These are phyloP conservation scores for Calonectria fujianensis DNA, from an alignment of 2,329 filamentous ascomycete species.

Conservation along the genomic window DNA sequence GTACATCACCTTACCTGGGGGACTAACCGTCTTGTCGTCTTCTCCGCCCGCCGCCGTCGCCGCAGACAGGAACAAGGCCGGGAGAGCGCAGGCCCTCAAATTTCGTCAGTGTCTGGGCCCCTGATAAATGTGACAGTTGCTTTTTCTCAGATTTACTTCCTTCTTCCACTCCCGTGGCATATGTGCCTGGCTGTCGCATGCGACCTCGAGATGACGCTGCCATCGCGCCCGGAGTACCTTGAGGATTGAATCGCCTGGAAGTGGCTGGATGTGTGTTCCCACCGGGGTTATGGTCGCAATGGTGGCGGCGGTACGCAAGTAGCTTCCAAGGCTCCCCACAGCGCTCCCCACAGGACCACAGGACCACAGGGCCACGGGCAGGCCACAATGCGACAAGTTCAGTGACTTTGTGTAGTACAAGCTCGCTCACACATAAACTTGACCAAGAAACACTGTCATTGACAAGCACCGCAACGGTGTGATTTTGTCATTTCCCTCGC, in stretches of 20 bases:
- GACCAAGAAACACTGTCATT: slow-evolving; percentile 20
- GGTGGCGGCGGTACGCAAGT: slow-evolving; percentile 32
- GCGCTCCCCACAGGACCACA: slow-evolving; percentile 35
- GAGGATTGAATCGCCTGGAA: slow-evolving; percentile 8
- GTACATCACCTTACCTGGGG: slow-evolving; percentile 26
- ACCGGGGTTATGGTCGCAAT: slow-evolving; percentile 25
- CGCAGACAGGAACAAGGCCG: slow-evolving; percentile 27
- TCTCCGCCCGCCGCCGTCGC: slow-evolving; percentile 34
- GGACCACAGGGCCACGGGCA: slow-evolving; percentile 17
- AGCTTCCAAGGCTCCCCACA: slow-evolving; percentile 27
- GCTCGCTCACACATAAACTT: slow-evolving; percentile 27
- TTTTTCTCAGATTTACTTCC: not conserved
- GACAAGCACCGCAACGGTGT: slow-evolving; percentile 22
- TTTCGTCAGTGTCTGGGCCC: slow-evolving; percentile 36
- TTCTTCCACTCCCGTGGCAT: not conserved
- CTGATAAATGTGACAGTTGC: slow-evolving; percentile 19
- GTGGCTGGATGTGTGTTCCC: slow-evolving; percentile 32
- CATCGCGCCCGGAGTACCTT: not conserved
- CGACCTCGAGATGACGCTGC: slow-evolving; percentile 4
- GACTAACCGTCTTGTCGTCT: slow-evolving; percentile 18
- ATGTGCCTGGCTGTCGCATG: slow-evolving; percentile 12
- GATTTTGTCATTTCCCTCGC: slow-evolving; percentile 25
- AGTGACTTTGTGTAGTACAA: slow-evolving; percentile 30
- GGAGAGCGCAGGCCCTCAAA: slow-evolving; percentile 36
- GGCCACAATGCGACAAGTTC: slow-evolving; percentile 17